Conservation (phyloP, 805 yeast genomes). For the Ogataea allantospora region DNA sequence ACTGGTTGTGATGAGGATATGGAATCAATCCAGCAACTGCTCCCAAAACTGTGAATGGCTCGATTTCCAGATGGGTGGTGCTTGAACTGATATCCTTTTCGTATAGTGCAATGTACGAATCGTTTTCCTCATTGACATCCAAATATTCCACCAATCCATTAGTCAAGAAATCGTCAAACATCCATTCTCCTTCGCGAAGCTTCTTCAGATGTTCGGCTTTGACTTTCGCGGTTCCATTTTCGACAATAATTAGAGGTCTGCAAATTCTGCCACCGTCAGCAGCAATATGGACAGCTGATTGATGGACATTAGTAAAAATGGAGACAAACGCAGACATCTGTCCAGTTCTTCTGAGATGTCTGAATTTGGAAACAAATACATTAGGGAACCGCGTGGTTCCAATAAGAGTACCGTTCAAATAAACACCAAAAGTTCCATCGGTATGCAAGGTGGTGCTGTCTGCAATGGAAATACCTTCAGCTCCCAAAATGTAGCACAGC, state of each 20-base stretch:
- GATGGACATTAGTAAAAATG: slow-evolving; percentile 85
- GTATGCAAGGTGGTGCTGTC: slow-evolving; percentile 83
- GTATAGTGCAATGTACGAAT: slow-evolving; percentile 86
- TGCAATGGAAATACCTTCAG: slow-evolving; percentile 76
- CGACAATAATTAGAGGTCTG: slow-evolving; percentile 90
- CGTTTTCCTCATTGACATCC: slow-evolving; percentile 97
- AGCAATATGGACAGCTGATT: slow-evolving; percentile 92
- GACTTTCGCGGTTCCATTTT: slow-evolving; percentile 68
- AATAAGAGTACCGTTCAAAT: slow-evolving; percentile 89
- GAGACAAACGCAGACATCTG: slow-evolving; percentile 88
- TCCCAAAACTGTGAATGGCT: slow-evolving; percentile 88
- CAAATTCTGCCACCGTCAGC: slow-evolving; percentile 99
- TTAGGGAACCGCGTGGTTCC: slow-evolving; percentile 88
- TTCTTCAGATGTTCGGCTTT: slow-evolving; percentile 63
- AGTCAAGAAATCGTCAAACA: slow-evolving; percentile 85
- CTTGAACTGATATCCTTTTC: slow-evolving; percentile 58
- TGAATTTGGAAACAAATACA: slow-evolving; percentile 75
- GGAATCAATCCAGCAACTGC: slow-evolving; percentile 94
- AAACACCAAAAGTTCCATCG: slow-evolving; percentile 77
- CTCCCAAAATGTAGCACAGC: slow-evolving; percentile 80
- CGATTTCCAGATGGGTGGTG: slow-evolving; percentile 91
- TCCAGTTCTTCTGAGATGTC: slow-evolving; percentile 79
- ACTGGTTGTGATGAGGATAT: slow-evolving; percentile 89
- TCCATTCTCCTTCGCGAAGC: slow-evolving; percentile 67
- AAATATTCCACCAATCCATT: slow-evolving; percentile 90